Percentiles rank a stretch among this genome's conserved stretches.
phyloP scores from a whole-genome alignment of 2,329 filamentous ascomycete genomes.

The Penicillium capsulatum region DNA sequence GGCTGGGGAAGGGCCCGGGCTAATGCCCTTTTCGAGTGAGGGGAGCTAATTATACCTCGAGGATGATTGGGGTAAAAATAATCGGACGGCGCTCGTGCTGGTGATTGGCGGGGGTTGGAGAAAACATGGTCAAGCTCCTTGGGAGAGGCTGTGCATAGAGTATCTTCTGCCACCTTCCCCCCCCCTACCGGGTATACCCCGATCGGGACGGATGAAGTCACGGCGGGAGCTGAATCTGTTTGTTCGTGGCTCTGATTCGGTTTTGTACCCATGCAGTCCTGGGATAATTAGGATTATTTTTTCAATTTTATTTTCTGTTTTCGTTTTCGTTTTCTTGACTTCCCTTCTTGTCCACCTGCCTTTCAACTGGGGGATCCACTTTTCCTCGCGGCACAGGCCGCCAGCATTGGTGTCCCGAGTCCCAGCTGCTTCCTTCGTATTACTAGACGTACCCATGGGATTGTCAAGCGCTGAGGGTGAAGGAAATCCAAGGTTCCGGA shows the following conservation, averaged over 20 bases:
- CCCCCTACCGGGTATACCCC: neutral
- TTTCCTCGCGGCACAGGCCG: constrained; percentile 16
- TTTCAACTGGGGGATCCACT: constrained; percentile 12
- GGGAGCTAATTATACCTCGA: constrained; percentile 17
- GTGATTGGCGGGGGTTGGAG: too few species aligned
- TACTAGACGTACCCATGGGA: neutral
- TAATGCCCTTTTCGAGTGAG: constrained; percentile 6
- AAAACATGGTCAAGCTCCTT: too few species aligned
- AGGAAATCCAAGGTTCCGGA: too few species aligned
- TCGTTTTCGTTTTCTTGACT: constrained; percentile 4
- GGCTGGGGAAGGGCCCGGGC: neutral
- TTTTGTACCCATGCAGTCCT: constrained; percentile 1
- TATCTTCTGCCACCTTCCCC: neutral
- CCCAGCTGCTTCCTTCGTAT: constrained; percentile 4
- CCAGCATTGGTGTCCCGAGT: constrained; percentile 20
- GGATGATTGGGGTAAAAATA: neutral
- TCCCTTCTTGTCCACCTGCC: too few species aligned
- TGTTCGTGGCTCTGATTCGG: constrained; percentile 6
- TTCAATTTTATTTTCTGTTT: neutral
- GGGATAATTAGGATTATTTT: too few species aligned
- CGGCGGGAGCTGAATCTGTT: neutral
- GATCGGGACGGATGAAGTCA: constrained; percentile 6
- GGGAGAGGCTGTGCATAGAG: too few species aligned
- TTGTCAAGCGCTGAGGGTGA: too few species aligned
- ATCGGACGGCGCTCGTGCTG: neutral